These are phyloP conservation scores for Martiniozyma asiatica DNA, from an alignment of 1,139 yeast genomes.

Conservation along the genomic window DNA sequence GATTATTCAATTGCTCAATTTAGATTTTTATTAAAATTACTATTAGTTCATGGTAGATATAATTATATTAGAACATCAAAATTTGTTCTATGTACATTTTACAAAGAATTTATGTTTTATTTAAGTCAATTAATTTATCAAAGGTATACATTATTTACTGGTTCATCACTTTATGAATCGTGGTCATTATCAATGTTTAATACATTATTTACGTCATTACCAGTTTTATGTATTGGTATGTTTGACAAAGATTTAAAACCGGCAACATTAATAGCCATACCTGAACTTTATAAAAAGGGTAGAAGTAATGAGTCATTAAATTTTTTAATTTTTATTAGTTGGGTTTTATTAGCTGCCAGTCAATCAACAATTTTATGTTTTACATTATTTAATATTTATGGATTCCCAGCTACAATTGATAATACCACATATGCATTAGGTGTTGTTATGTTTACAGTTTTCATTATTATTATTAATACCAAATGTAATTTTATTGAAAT, in stretches of 20 bases:
- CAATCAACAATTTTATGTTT: conserved; percentile 69
- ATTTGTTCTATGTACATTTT: conserved; percentile 86
- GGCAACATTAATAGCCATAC: conserved; percentile 79
- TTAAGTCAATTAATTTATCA: conserved; percentile 83
- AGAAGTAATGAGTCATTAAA: conserved; percentile 68
- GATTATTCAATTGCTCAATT: conserved; percentile 96
- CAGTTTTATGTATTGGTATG: conserved; percentile 90
- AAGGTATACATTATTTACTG: conserved; percentile 78
- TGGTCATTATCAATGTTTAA: conserved; percentile 98
- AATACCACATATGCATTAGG: conserved; percentile 78
- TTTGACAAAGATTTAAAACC: conserved; percentile 87
- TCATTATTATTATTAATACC: conserved; percentile 60
- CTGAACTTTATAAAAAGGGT: conserved; percentile 77
- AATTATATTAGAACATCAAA: conserved; percentile 86
- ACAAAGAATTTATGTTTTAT: conserved; percentile 85
- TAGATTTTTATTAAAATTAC: conserved; percentile 64
- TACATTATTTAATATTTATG: conserved; percentile 56
- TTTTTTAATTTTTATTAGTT: conserved; percentile 50
- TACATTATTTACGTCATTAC: conserved; percentile 85
- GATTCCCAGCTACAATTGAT: conserved; percentile 51
- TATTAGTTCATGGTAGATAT: conserved; percentile 91
- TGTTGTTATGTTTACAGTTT: conserved; percentile 56
- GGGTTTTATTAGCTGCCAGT: conserved; percentile 70
- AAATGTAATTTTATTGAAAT: conserved; percentile 77
- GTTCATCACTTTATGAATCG: conserved; percentile 84